phyloP scores from a whole-genome alignment of 2,329 filamentous ascomycete species.

The Sporothrix luriei region DNA sequence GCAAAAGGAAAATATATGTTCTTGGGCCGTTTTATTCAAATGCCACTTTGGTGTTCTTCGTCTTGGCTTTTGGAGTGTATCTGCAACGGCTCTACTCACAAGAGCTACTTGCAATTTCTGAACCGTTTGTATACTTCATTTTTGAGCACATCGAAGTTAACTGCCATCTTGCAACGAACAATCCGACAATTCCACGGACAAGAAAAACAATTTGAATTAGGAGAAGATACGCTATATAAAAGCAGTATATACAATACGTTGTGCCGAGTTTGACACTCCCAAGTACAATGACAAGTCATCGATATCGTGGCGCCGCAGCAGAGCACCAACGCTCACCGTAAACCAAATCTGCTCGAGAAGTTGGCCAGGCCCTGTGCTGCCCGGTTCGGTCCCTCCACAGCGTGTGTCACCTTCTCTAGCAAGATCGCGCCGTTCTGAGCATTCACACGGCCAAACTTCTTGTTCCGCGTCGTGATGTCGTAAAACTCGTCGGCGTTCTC shows the following conservation, averaged over 20 bases:
- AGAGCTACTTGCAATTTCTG: neutral
- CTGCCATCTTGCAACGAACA: neutral
- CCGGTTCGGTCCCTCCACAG: conserved; percentile 60
- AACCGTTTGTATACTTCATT: neutral
- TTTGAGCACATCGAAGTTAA: neutral
- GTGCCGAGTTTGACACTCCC: neutral
- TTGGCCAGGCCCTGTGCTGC: conserved; percentile 68
- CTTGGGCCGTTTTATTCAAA: neutral
- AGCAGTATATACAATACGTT: neutral
- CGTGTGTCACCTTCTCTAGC: conserved; percentile 82
- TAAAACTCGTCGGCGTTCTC: conserved; percentile 98
- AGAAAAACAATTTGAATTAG: neutral
- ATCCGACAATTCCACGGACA: neutral
- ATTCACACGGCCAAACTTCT: conserved; percentile 92
- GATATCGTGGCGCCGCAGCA: neutral
- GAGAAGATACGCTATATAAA: neutral
- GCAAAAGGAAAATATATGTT: conserved; percentile 14
- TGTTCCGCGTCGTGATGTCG: conserved; percentile 84
- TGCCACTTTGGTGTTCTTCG: neutral
- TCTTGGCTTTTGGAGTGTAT: neutral
- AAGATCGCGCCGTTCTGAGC: conserved; percentile 83
- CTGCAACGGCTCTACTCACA: conserved; percentile 1
- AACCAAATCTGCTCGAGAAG: conserved; percentile 74
- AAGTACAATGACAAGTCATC: neutral
- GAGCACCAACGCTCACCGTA: conserved; percentile 47